Base-by-base conservation (phyloP, 345 rosid genomes). In the Citrus hindsii region DNA sequence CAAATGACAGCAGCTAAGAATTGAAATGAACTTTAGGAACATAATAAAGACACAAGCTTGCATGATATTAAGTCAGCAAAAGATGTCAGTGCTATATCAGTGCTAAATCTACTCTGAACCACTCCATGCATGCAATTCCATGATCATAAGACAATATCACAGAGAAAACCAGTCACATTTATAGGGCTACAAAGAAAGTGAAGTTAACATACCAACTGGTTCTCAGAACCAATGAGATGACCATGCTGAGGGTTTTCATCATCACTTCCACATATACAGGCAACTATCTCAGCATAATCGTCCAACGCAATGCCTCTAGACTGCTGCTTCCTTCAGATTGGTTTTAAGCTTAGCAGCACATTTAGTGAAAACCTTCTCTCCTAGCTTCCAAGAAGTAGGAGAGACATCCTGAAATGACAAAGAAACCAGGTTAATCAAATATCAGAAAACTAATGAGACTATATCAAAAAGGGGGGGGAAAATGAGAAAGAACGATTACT, bases 261-360 rank as follows among this genome's bases (percentile, higher is more conserved):
- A 67, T 81, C 82, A 69, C 76, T 87, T 80, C 78, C 82, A 74
- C 88, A 92, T 74, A 92, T 79, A 56, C 81, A 81, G 76, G 85
- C 82, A 61, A 94, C 86, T 59, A 90, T 72, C 25, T 91, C 83
- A 81, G 92, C 82, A 85, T 88, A 93, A 70, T 88, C 86, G 48
- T 88, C 89, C 84, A 90, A 77, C 76, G 85, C 80, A 77, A 83
- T 76, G 64, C 83, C 77, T 48, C 40, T 65, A 28, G 86, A 88
- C 67, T 83, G 81, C 80, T 30, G 88, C 90, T 79, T 88, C 87
- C 82, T 84, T 77, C 80, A 93, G 85, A 82, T 79, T 74, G 4
- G 90, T 86, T 84, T 84, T 84, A 75, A 94, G 90, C 83, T 85
- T 91, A 76, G 82, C 37, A 63, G 92, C 84, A 72, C 94, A 93